Percentiles rank a stretch among this genome's conserved stretches.
phyloP scores from a whole-genome alignment of 306 rosid genomes.

The Quercus glauca region DNA sequence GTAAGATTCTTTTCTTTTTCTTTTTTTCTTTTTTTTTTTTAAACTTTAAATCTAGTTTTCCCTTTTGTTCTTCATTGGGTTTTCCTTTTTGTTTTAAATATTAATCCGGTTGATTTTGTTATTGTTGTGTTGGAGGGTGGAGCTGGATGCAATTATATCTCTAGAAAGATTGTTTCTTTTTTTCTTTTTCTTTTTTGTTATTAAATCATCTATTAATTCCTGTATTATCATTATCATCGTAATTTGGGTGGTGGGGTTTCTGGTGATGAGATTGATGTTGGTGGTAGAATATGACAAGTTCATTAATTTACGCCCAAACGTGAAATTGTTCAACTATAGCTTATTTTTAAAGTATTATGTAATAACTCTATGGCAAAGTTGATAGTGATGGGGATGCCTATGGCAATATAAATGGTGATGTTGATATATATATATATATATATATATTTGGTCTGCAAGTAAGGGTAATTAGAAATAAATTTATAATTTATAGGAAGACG shows the following conservation, averaged over 20 bases:
- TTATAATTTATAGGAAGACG: background rate
- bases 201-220: background rate
- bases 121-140: background rate
- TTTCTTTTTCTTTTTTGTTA: background rate
- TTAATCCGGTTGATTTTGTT: background rate
- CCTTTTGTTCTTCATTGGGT: background rate
- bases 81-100: background rate
- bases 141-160: background rate
- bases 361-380: background rate
- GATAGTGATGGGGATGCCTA: background rate
- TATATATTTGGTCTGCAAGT: background rate
- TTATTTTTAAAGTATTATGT: background rate
- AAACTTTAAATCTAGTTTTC: background rate
- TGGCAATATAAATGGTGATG: background rate
- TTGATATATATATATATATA: background rate
- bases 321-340: background rate
- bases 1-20: conserved; percentile 12
- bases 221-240: background rate
- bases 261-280: background rate
- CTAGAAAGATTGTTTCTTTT: background rate
- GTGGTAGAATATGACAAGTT: background rate
- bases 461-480: background rate
- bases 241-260: background rate
- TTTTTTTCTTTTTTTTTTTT: background rate
- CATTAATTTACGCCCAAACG: background rate